These are phyloP conservation scores for Saccharata proteae DNA, from an alignment of 2,329 filamentous ascomycete species.

Conservation along the genomic window DNA sequence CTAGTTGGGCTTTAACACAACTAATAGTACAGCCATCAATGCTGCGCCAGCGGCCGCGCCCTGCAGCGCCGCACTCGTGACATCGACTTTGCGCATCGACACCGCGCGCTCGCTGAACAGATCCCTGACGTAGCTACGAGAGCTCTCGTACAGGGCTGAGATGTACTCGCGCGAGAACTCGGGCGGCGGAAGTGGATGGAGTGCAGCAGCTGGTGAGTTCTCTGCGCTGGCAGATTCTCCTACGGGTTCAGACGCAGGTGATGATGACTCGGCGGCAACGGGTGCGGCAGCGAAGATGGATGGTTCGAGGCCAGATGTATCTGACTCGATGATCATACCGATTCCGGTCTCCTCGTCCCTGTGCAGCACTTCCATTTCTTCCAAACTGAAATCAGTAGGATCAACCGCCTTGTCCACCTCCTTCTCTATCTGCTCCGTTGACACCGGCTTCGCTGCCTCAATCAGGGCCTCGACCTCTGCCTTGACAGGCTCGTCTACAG, in stretches of 20 bases:
- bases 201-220: neutral
- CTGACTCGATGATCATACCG: conserved; percentile 1
- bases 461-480: neutral
- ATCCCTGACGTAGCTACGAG: conserved; percentile 13
- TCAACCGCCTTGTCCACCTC: conserved; percentile 15
- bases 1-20: conserved; percentile 19
- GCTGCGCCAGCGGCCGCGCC: conserved; percentile 30
- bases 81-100: conserved; percentile 32
- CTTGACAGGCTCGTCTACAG: conserved; percentile 1
- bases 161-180: conserved; percentile 2
- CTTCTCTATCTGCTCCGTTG: conserved; percentile 10
- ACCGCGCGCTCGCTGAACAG: conserved; percentile 33
- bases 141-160: conserved; percentile 7
- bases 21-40: conserved; percentile 21
- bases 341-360: neutral
- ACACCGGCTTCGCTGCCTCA: neutral
- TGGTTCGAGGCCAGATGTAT: conserved; percentile 3
- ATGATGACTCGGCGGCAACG: no score
- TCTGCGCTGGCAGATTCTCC: neutral
- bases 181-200: neutral
- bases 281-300: conserved; percentile 5
- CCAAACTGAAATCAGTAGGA: conserved; percentile 8
- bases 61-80: conserved; percentile 33
- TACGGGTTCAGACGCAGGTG: conserved; percentile 5
- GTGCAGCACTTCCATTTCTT: neutral